Conservation (phyloP, 2,329 filamentous ascomycete species). For the Botrytis elliptica region DNA sequence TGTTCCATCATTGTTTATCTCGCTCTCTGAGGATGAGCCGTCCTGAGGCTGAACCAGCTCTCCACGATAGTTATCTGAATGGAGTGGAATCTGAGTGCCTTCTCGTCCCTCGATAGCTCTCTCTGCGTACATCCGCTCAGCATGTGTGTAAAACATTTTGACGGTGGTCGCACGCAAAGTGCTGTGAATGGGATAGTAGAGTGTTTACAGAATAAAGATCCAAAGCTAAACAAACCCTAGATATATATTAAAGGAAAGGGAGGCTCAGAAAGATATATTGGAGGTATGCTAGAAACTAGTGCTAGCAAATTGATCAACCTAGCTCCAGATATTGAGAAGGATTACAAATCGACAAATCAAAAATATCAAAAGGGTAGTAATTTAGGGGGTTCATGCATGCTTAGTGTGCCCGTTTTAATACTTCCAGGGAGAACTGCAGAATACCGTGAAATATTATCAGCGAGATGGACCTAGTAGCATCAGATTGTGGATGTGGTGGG, state of each 20-base stretch:
- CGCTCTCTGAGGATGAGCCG: slow-evolving; percentile 21
- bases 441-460: neutral
- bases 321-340: neutral
- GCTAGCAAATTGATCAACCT: neutral
- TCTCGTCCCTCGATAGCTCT: slow-evolving; percentile 25
- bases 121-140: slow-evolving; percentile 32
- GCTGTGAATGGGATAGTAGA: neutral
- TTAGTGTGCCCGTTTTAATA: slow-evolving; percentile 1
- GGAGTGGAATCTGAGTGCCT: slow-evolving; percentile 30
- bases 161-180: slow-evolving; percentile 12
- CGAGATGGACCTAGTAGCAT: neutral
- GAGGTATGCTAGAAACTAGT: neutral
- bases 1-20: slow-evolving; percentile 46
- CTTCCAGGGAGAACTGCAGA: neutral
- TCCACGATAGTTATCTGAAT: slow-evolving; percentile 29
- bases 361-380: neutral
- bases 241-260: slow-evolving; percentile 4
- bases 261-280: slow-evolving; percentile 8
- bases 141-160: slow-evolving; percentile 33
- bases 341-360: neutral
- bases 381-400: neutral
- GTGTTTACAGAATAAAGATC: neutral
- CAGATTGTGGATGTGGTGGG: slow-evolving; percentile 2
- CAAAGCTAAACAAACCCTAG: neutral
- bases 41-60: slow-evolving; percentile 24